Evolutionary conservation across 1,284 basidiomycete genomes (phyloP).

Genomic region (Cutaneotrichosporon arboriforme): DNA sequence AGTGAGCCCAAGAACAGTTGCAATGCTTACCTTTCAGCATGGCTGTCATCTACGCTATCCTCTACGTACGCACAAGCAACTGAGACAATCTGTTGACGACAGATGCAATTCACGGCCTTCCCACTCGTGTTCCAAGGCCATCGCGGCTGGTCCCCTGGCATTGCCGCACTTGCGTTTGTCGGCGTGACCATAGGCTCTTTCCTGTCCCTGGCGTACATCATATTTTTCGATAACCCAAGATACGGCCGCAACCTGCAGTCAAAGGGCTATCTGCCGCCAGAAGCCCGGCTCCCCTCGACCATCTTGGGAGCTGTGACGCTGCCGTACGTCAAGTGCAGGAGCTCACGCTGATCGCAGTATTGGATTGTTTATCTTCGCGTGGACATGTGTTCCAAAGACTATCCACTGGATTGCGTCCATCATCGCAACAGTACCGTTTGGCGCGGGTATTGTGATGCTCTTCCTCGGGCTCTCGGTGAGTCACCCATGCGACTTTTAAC

Average conservation of each 20-base stretch:
- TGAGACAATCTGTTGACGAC: not conserved
- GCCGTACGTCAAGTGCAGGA: no score
- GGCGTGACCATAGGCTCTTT: slow-evolving; percentile 59
- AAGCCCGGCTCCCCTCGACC: slow-evolving; percentile 58
- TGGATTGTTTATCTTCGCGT: slow-evolving; percentile 39
- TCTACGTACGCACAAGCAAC: slow-evolving; percentile 30
- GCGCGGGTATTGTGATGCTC: slow-evolving; percentile 39
- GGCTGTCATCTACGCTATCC: slow-evolving; percentile 46
- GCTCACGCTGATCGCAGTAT: no score
- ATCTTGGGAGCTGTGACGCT: slow-evolving; percentile 57
- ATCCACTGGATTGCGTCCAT: slow-evolving; percentile 62
- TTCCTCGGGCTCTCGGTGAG: slow-evolving; percentile 26
- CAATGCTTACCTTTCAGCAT: no score
- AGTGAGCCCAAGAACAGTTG: no score
- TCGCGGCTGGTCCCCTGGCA: slow-evolving; percentile 48
- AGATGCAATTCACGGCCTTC: slow-evolving; percentile 44
- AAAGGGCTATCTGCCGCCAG: slow-evolving; percentile 25
- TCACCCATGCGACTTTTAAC: not conserved
- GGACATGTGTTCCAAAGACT: slow-evolving; percentile 54
- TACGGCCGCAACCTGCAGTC: slow-evolving; percentile 18
- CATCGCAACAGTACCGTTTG: slow-evolving; percentile 57
- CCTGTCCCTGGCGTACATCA: slow-evolving; percentile 56
- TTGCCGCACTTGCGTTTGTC: slow-evolving; percentile 61
- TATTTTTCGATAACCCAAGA: slow-evolving; percentile 30
- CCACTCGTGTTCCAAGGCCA: slow-evolving; percentile 40